These are phyloP conservation scores for Pyricularia sp. DNA, from an alignment of 2,329 filamentous ascomycete genomes.

Conservation along the genomic window DNA sequence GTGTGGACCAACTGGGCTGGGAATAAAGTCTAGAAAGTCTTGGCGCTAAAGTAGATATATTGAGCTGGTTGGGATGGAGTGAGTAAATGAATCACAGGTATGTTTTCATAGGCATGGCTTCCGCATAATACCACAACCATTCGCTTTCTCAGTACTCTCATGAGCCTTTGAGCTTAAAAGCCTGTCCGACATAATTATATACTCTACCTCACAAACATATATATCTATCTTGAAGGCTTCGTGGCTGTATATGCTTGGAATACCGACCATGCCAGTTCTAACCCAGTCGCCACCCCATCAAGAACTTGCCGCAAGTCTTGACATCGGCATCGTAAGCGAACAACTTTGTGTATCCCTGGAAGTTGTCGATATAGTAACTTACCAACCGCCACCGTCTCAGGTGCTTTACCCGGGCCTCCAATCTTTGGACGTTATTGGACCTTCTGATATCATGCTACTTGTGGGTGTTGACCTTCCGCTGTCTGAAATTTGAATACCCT, in stretches of 20 bases:
- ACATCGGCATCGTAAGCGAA: background rate
- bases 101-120: no score
- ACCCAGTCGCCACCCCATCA: background rate
- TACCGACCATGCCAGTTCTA: no score
- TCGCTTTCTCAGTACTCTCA: no score
- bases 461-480: slow-evolving; percentile 5
- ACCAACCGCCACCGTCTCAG: background rate
- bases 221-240: background rate
- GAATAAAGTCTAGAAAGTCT: background rate
- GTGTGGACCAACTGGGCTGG: background rate
- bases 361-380: no score
- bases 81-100: no score
- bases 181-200: no score
- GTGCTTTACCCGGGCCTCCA: background rate
- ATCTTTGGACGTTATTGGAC: background rate
- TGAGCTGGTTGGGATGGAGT: no score
- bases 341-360: no score
- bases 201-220: background rate
- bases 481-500: no score
- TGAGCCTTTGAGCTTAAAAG: background rate
- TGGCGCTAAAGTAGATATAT: background rate
- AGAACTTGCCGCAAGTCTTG: background rate
- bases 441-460: background rate
- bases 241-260: background rate
- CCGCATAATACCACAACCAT: no score